Percentiles rank a stretch among this genome's conserved stretches.
These are phyloP conservation scores for Populus simonii DNA, from an alignment of 345 rosid species.

Conservation along the genomic window DNA sequence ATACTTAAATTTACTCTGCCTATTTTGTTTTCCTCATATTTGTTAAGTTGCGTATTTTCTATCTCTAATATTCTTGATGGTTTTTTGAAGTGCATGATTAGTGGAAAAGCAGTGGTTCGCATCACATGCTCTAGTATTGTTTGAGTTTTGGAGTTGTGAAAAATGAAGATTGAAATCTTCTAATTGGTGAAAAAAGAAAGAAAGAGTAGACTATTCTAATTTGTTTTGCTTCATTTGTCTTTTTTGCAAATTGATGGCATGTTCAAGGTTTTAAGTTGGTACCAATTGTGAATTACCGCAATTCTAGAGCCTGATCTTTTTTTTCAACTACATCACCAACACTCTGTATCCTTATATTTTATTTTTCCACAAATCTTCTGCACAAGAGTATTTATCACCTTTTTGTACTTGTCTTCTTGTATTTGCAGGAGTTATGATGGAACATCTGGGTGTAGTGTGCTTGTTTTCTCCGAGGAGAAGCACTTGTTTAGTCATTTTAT, in stretches of 20 bases:
- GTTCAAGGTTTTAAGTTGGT: background rate
- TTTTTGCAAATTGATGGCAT: background rate
- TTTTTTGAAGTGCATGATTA: background rate
- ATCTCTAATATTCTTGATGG: slow-evolving; percentile 6
- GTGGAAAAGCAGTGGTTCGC: background rate
- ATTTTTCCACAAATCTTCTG: background rate
- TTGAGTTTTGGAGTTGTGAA: background rate
- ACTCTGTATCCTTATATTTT: background rate
- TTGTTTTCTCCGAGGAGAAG: slow-evolving; percentile 61
- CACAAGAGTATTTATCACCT: background rate
- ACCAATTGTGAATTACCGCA: background rate
- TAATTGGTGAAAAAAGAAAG: background rate
- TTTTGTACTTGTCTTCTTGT: slow-evolving; percentile 9
- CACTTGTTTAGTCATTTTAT: slow-evolving; percentile 53
- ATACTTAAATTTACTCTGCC: background rate
- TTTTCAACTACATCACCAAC: too few relatives aligned
- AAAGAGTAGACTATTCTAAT: background rate
- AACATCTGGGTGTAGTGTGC: slow-evolving; percentile 54
- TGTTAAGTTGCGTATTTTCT: background rate
- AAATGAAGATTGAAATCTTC: background rate
- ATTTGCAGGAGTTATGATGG: slow-evolving; percentile 70
- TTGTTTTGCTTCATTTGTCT: background rate
- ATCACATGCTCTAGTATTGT: background rate
- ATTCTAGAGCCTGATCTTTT: background rate
- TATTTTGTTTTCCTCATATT: background rate